Evolutionary conservation across 2,329 filamentous ascomycete species (phyloP).

Genomic region (Sporothrix pseudoabietina): DNA sequence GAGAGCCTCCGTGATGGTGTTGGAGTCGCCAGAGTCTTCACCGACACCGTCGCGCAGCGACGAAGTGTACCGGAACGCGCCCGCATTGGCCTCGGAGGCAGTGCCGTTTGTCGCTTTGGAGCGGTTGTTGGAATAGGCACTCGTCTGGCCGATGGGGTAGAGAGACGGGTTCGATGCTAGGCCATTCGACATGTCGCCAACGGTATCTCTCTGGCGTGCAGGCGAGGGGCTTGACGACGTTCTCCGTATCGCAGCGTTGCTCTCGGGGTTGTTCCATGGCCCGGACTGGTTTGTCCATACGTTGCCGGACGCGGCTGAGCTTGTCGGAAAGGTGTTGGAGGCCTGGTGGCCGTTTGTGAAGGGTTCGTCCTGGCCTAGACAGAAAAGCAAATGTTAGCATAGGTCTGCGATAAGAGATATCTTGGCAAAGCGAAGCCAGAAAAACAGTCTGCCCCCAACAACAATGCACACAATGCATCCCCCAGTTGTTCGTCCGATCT

Average conservation of each 20-base stretch:
- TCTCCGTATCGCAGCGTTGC: conserved; percentile 46
- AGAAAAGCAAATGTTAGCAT: neutral
- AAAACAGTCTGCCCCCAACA: too few species aligned
- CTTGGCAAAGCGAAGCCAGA: neutral
- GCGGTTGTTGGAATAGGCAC: conserved; percentile 40
- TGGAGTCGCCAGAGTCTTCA: neutral
- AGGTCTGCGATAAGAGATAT: neutral
- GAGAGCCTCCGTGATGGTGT: neutral
- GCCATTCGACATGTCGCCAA: conserved; percentile 46
- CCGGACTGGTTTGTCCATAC: conserved; percentile 45
- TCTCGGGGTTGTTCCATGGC: conserved; percentile 62
- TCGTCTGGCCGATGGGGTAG: conserved; percentile 50
- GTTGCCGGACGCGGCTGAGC: conserved; percentile 14
- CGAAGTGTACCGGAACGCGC: conserved; percentile 46
- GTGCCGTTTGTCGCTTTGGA: conserved; percentile 39
- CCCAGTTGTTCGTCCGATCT: neutral
- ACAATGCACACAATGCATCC: neutral
- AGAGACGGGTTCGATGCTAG: conserved; percentile 48
- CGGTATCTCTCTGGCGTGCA: conserved; percentile 54
- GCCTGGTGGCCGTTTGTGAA: conserved; percentile 37
- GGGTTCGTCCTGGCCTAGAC: conserved; percentile 40
- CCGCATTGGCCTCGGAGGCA: conserved; percentile 50
- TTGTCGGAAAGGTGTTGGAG: conserved; percentile 12
- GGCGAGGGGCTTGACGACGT: conserved; percentile 61
- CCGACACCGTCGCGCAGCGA: conserved; percentile 26